phyloP scores from a whole-genome alignment of 75 land plant species.

The Picea sitchensis region DNA sequence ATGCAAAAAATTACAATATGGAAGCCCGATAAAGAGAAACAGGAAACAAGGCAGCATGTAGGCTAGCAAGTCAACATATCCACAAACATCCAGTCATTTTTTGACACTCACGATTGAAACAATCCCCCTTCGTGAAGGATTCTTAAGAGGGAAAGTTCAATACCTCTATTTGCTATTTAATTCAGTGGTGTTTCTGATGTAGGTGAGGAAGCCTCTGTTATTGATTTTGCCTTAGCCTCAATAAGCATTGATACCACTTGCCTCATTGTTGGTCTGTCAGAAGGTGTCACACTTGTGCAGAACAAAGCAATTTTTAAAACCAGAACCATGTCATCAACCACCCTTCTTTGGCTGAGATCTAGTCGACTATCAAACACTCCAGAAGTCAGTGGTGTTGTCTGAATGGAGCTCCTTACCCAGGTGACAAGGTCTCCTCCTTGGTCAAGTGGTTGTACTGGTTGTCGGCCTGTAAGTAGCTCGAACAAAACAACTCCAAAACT shows the following conservation, averaged over 20 bases:
- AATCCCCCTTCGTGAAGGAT: too few species aligned
- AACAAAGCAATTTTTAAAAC: constrained; percentile 33
- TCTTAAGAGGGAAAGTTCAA: too few species aligned
- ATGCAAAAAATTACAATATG: too few species aligned
- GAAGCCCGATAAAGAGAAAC: too few species aligned
- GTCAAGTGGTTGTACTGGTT: constrained; percentile 45
- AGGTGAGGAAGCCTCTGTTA: background rate
- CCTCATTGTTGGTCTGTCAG: constrained; percentile 34
- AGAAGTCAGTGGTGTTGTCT: constrained; percentile 9
- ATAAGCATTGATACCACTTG: constrained; percentile 32
- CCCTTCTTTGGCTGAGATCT: constrained; percentile 1
- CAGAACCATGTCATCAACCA: constrained; percentile 21
- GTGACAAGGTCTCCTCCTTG: constrained; percentile 27
- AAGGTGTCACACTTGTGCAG: constrained; percentile 23
- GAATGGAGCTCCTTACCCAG: constrained; percentile 23
- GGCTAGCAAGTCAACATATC: too few species aligned
- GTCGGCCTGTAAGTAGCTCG: constrained; percentile 70
- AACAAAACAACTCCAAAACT: constrained; percentile 76
- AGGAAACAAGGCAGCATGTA: too few species aligned
- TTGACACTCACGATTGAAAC: too few species aligned
- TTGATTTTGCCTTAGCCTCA: constrained; percentile 10
- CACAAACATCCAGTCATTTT: too few species aligned
- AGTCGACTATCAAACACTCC: constrained; percentile 20
- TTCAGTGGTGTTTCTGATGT: background rate
- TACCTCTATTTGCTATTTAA: too few species aligned